These are phyloP conservation scores for Aspergillus avenaceus DNA, from an alignment of 495 filamentous ascomycete genomes.

Conservation along the genomic window DNA sequence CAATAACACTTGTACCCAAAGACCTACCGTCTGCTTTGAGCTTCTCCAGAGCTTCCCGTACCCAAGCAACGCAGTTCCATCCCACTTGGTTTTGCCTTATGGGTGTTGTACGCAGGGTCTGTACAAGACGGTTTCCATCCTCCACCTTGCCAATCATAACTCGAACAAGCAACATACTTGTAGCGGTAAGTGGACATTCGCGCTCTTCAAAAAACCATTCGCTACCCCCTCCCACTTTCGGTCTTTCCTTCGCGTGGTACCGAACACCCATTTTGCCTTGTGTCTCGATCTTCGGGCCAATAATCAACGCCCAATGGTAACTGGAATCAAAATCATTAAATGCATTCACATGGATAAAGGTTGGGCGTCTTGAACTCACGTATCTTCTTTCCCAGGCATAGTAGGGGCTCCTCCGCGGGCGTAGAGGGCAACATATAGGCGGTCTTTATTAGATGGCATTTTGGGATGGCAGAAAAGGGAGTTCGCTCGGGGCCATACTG, in stretches of 20 bases:
- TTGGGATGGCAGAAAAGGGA: too few species aligned
- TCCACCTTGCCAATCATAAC: constrained; percentile 41
- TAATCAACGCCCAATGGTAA: constrained; percentile 39
- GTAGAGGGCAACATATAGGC: constrained; percentile 31
- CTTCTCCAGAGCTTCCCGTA: constrained; percentile 28
- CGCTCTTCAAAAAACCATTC: constrained; percentile 34
- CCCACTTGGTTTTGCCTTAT: constrained; percentile 23
- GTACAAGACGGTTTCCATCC: constrained; percentile 22
- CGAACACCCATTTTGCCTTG: constrained; percentile 19
- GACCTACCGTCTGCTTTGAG: constrained; percentile 26
- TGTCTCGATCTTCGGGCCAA: constrained; percentile 34
- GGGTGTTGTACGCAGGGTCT: constrained; percentile 28
- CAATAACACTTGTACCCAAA: too few species aligned
- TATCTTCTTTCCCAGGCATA: constrained; percentile 28
- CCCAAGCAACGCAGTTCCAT: constrained; percentile 43
- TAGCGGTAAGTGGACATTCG: constrained; percentile 16
- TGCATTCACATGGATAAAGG: neutral
- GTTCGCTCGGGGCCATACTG: too few species aligned
- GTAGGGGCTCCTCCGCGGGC: constrained; percentile 20
- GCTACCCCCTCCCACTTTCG: constrained; percentile 2
- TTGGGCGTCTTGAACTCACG: constrained; percentile 7
- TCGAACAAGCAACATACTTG: constrained; percentile 38
- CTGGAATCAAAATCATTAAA: constrained; percentile 12
- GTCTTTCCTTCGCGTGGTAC: constrained; percentile 29
- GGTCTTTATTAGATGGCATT: constrained; percentile 32